Evolutionary conservation across 257 asterid genomes (phyloP).

Genomic region (Mitragyna speciosa): DNA sequence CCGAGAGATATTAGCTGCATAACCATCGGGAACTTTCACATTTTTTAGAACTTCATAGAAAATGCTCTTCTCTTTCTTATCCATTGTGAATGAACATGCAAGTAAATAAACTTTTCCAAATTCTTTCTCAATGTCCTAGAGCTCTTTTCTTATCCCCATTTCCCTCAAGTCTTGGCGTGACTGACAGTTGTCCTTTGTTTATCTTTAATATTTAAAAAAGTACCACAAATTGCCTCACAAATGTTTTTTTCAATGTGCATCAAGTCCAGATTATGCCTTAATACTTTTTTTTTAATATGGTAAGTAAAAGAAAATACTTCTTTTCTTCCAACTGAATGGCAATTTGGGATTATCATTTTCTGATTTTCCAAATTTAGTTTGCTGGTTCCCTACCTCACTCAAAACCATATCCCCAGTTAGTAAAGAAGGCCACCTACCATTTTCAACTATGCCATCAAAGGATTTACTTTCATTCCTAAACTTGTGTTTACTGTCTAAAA

Average conservation of each 20-base stretch:
- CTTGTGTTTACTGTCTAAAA: neutral
- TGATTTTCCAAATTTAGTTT: neutral
- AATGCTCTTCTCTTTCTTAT: neutral
- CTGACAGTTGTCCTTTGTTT: no score
- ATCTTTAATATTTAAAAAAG: no score
- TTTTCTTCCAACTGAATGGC: neutral
- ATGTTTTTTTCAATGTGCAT: neutral
- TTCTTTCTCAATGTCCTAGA: neutral
- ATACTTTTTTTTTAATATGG: neutral
- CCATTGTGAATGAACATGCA: neutral
- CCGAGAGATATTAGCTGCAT: no score
- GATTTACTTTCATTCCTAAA: no score
- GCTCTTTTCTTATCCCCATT: no score
- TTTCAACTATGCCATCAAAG: neutral
- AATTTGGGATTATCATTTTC: no score
- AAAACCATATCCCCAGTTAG: neutral
- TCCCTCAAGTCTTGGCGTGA: neutral
- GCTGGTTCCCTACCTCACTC: neutral
- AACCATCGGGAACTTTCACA: neutral
- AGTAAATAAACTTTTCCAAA: neutral
- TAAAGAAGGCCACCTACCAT: neutral
- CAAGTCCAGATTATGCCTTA: neutral
- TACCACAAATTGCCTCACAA: no score
- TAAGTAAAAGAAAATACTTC: neutral
- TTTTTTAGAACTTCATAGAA: neutral